Base-by-base conservation (phyloP, 2,329 filamentous ascomycete species). In the Diaporthe eres region DNA sequence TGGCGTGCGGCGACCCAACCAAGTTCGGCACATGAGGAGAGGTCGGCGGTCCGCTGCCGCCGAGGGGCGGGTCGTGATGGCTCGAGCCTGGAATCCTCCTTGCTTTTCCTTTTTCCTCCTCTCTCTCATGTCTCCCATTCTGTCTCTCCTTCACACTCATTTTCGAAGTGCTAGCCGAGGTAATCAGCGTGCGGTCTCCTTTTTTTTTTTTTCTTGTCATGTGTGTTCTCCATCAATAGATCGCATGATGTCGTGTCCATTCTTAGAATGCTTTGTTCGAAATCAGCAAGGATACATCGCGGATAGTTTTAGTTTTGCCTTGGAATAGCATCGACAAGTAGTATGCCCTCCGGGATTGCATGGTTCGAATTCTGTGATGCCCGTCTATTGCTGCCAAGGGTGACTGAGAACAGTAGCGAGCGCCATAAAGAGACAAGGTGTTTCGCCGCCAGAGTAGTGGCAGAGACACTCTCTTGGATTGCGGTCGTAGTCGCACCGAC, bases 1-100 rank as follows among this genome's bases (percentile, higher is more conserved):
- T 85, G 28, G 78, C 74, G 10, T 85, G 84, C 76, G 84, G 83
- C 25, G 81, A 83, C 31, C 84, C 84, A n/a, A 78, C 67, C n/a
- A 51, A 47, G 57, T 74, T 37, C 25, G 61, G 42, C 12, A 31
- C 42, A 15, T 31, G 13, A 28, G 3, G 44, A 9, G 42, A 22
- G 55, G 28, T 34, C 7, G 39, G 28, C 17, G 19, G 17, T 39
- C 13, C 44, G 28, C 42, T 19, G 22, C 28, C 12, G n/a, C 15
- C 39, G 49, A 22, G n/a, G 34, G n/a, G 42, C 4, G 22, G 22
- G 47, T 39, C 31, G 17, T 39, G 49, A 28, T 8, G 65, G 34
- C 34, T 31, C 34, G 22, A 22, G 42, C 49, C 49, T 31, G 8
- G 65, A 12, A 70, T 2, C 37, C 37, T 53, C 31, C 1, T 42